Base-by-base conservation (phyloP, 2,329 filamentous ascomycete genomes). In the Eurotiales sp. region DNA sequence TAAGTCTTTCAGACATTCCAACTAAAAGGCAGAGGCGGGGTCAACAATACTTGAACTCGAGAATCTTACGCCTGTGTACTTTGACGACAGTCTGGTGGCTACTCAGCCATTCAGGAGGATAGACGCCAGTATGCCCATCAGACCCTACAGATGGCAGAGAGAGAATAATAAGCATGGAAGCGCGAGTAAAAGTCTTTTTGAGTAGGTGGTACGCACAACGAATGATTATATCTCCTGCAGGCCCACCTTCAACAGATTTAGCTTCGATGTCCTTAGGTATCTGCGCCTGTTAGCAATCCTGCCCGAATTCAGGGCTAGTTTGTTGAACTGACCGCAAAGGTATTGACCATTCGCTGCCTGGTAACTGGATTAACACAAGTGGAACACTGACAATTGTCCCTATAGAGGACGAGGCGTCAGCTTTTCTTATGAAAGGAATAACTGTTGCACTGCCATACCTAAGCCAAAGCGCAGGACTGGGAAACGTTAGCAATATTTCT, bases 331-430 rank as follows among this genome's bases (percentile, higher is more conserved):
- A 87, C 82, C 51, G 78, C 74, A 59, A 88, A 88, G 0, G 83
- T 88, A 60, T 89, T 79, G 50, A 87, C 75, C 46, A 80, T 78
- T 22, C 85, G 75, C 67, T 91, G 87, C 65, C 77, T 82, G 4
- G 87, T 91, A 55, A 84, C 80, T 51, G 80, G 79, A 65, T 90
- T 85, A 21, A 87, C 76, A 63, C 87, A 90, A 54, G 72, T 65
- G 1, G 67, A 60, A 63, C 87, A 91, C 53, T 83, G 84, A 62
- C 87, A 91, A 61, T 88, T 86, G 60, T 90, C 87, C 56, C 86
- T 85, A 21, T 22, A 37, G 8, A 48, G 17, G 23, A 39, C 12
- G 15, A n/a, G 11, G 29, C 10, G 29, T 50, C 15, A 50, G 47
- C 42, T 19, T 12, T 49, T 17, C 42, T 22, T 17, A 37, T 17